These are phyloP conservation scores for Pseudocercospora pini-densiflorae DNA, from an alignment of 2,329 filamentous ascomycete species.

Conservation along the genomic window DNA sequence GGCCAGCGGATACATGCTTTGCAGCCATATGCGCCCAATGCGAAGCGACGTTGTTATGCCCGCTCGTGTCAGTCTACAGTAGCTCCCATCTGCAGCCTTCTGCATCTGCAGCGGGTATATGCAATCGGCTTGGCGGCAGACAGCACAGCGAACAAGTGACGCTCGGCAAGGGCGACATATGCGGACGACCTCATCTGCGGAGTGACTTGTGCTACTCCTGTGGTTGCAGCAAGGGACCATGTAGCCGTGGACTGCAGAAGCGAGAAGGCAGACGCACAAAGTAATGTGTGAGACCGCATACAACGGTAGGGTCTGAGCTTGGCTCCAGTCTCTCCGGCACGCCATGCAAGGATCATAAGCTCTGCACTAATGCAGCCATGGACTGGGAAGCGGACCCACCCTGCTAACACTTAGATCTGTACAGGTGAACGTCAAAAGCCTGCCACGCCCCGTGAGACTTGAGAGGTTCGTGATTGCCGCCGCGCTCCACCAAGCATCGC, in stretches of 20 bases:
- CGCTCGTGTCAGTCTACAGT: not conserved
- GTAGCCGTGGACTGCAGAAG: not conserved
- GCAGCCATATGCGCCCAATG: not conserved
- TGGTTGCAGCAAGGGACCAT: slow-evolving; percentile 4
- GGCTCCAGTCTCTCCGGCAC: not conserved
- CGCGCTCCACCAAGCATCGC: slow-evolving; percentile 1
- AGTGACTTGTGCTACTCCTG: not conserved
- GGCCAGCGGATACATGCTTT: not conserved
- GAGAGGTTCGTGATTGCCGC: not conserved
- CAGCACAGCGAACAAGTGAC: not conserved
- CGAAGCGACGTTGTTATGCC: not conserved
- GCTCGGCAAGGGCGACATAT: not conserved
- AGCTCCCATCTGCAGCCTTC: not conserved
- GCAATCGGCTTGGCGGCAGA: slow-evolving; percentile 9
- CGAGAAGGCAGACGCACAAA: not conserved
- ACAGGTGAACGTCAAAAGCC: not conserved
- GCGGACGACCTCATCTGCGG: not conserved
- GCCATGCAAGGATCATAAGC: not conserved
- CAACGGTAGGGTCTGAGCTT: not conserved
- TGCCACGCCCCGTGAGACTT: not conserved
- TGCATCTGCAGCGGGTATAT: slow-evolving; percentile 8
- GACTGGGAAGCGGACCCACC: not conserved
- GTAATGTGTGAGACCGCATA: not conserved
- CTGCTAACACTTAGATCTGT: not conserved
- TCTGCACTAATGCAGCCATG: not conserved